Evolutionary conservation across 768 basidiomycete genomes (phyloP).

Genomic region (Termitomyces sp.): DNA sequence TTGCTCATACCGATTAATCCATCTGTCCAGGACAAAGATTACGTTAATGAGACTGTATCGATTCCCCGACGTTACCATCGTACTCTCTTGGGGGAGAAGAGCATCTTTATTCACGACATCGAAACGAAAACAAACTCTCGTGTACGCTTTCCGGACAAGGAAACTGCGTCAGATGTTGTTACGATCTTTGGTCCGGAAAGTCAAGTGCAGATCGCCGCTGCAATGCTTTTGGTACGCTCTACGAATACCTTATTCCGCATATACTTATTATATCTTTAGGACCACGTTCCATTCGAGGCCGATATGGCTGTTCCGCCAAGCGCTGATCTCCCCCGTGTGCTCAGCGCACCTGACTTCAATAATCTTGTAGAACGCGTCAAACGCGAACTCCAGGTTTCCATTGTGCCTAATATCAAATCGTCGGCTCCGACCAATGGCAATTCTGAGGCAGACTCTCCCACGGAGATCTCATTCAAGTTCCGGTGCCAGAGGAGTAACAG

Average conservation of each 20-base stretch:
- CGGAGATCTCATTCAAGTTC: slow-evolving; percentile 92
- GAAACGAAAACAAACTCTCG: slow-evolving; percentile 94
- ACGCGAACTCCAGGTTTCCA: slow-evolving; percentile 88
- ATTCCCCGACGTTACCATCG: slow-evolving; percentile 96
- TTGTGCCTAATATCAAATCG: slow-evolving; percentile 74
- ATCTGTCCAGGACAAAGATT: slow-evolving; percentile 83
- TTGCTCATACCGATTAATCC: neutral
- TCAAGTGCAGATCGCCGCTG: slow-evolving; percentile 93
- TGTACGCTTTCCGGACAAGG: slow-evolving; percentile 90
- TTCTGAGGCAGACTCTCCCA: slow-evolving; percentile 46
- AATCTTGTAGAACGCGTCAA: slow-evolving; percentile 89
- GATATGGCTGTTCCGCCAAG: slow-evolving; percentile 89
- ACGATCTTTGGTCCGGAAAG: slow-evolving; percentile 97
- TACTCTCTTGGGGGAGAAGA: slow-evolving; percentile 91
- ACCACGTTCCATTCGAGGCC: slow-evolving; percentile 95
- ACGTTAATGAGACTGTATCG: slow-evolving; percentile 86
- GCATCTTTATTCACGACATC: slow-evolving; percentile 95
- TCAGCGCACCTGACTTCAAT: slow-evolving; percentile 75
- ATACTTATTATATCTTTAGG: slow-evolving; percentile 37
- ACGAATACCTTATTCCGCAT: neutral
- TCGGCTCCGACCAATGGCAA: slow-evolving; percentile 39
- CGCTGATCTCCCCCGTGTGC: slow-evolving; percentile 70
- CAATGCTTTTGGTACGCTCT: slow-evolving; percentile 81
- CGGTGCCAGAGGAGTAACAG: slow-evolving; percentile 92
- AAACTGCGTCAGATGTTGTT: slow-evolving; percentile 90